Evolutionary conservation across 495 filamentous ascomycete genomes (phyloP), one percentile per base, ranked within the genome.

Genomic region (Letharia columbiana): DNA sequence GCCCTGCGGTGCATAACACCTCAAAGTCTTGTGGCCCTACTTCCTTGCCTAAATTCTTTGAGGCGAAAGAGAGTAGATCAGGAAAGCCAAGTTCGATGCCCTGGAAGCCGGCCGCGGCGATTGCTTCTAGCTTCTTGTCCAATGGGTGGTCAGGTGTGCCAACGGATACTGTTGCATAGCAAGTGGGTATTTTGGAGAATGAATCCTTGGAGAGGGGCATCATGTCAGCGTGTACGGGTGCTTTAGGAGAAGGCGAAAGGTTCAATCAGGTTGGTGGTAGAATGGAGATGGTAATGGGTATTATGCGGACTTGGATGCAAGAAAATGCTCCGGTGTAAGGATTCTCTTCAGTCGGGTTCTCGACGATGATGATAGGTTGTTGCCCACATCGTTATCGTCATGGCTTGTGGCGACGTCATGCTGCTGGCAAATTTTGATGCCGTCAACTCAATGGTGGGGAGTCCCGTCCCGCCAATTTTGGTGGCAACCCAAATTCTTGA

Each of bases 61-160:
- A 75, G 20, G 83, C 88, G 69, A 89, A 89, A 42, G 80, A 75
- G 17, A 89, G 69, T n/a, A 93, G 82, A 67, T 92, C 89, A 0
- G 88, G 88, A 72, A 92, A 89, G 28, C 85, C 86, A 5, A 93
- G 82, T 71, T 93, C 90, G 61, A 92, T 87, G 20, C 79, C 87
- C 23, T 78, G 73, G 75, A 91, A 92, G 18, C 87, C 86, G 1
- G 89, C 87, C 20, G 75, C 71, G 44, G 81, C 77, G 63, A 92
- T 87, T 40, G 88, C 87, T 61, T 85, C 76, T 37, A 92, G 83
- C 70, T 88, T 90, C 54, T 81, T 71, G 4, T 80, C 83, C 31
- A 92, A 81, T 4, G 83, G 82, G 71, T 86, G 81, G 20, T 76
- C 70, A 4, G 77, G 74, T 70, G 78, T 77, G 60, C 83, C 85